phyloP scores from a whole-genome alignment of 2,329 filamentous ascomycete species.

The Dothistroma septosporum region DNA sequence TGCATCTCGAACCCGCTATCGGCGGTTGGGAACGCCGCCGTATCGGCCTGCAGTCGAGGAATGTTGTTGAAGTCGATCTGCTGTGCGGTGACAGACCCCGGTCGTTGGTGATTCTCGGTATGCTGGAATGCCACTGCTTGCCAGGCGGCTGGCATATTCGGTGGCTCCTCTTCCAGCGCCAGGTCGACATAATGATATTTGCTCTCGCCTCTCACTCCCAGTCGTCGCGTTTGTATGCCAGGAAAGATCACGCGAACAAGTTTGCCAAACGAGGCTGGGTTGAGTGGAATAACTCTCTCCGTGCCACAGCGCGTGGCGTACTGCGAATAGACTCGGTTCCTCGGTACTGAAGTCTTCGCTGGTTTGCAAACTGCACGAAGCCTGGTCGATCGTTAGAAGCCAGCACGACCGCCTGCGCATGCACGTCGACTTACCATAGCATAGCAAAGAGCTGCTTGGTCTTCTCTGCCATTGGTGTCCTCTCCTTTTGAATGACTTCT shows the following conservation, averaged over 20 bases:
- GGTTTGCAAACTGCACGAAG: slow-evolving; percentile 68
- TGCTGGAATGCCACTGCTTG: slow-evolving; percentile 18
- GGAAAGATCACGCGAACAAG: slow-evolving; percentile 94
- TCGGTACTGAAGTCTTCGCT: slow-evolving; percentile 80
- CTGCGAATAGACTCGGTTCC: slow-evolving; percentile 89
- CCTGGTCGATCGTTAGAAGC: slow-evolving; percentile 48
- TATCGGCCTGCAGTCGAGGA: slow-evolving; percentile 47
- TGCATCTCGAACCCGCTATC: slow-evolving; percentile 32
- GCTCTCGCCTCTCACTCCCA: slow-evolving; percentile 92
- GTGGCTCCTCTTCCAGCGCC: slow-evolving; percentile 46
- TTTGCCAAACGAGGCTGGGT: slow-evolving; percentile 96
- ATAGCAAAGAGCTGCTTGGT: slow-evolving; percentile 84
- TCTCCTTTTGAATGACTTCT: slow-evolving; percentile 73
- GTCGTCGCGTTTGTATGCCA: slow-evolving; percentile 82
- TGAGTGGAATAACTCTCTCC: slow-evolving; percentile 89
- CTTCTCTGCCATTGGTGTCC: slow-evolving; percentile 75
- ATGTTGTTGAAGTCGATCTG: slow-evolving; percentile 39
- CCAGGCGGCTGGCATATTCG: slow-evolving; percentile 24
- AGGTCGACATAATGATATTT: slow-evolving; percentile 86
- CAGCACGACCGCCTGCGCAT: not conserved
- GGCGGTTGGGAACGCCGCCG: slow-evolving; percentile 43
- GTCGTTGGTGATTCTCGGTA: slow-evolving; percentile 24
- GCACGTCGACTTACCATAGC: slow-evolving; percentile 65
- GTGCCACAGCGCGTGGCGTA: slow-evolving; percentile 91
- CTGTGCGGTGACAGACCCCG: slow-evolving; percentile 31